phyloP scores from a whole-genome alignment of 495 filamentous ascomycete genomes.

The Talaromyces wortmannii region DNA sequence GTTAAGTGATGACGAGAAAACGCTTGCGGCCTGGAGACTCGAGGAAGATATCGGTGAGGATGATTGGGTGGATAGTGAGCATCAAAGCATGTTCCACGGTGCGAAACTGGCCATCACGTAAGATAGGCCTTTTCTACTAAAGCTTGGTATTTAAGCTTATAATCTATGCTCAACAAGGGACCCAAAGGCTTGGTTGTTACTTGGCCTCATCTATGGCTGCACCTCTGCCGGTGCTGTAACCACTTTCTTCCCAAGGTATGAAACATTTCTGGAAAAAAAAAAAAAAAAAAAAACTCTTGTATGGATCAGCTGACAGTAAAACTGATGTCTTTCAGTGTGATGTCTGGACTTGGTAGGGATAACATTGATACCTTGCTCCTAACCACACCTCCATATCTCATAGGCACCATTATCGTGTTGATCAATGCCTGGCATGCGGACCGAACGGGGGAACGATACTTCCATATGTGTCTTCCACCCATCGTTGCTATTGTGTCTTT shows the following conservation, averaged over 20 bases:
- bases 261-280: too few species aligned
- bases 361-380: conserved; percentile 54
- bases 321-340: too few species aligned
- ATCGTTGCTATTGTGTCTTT: conserved; percentile 59
- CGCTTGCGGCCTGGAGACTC: conserved; percentile 57
- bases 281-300: too few species aligned
- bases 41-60: conserved; percentile 69
- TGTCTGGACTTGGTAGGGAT: too few species aligned
- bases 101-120: conserved; percentile 58
- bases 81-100: conserved; percentile 58
- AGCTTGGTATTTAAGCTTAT: too few species aligned
- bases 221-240: conserved; percentile 60
- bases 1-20: conserved; percentile 57
- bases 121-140: conserved; percentile 53
- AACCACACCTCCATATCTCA: conserved; percentile 63
- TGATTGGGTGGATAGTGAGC: conserved; percentile 52
- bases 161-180: too few species aligned
- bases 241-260: conserved; percentile 63
- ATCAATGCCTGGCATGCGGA: conserved; percentile 69
- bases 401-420: conserved; percentile 59
- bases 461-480: conserved; percentile 60
- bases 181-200: too few species aligned
- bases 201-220: conserved; percentile 19
- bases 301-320: too few species aligned
- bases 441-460: conserved; percentile 64